Evolutionary conservation across 495 filamentous ascomycete species (phyloP).

Genomic region (Barbatosphaeria neglecta): DNA sequence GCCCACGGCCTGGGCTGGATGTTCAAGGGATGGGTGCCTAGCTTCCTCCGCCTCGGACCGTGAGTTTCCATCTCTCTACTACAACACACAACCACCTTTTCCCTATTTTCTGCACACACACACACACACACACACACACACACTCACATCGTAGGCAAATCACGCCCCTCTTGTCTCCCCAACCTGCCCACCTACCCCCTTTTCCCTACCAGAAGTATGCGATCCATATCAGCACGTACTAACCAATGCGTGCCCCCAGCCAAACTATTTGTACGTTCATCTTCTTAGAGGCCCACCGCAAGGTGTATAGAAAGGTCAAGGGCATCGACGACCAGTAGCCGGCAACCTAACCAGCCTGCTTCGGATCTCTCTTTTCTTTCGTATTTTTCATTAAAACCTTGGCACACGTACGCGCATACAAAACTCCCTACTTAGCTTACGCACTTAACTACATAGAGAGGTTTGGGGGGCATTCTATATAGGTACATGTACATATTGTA

Average conservation of each 20-base stretch:
- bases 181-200: neutral
- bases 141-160: too few species aligned
- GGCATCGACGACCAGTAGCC: constrained; percentile 33
- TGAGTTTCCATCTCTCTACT: constrained; percentile 17
- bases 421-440: too few species aligned
- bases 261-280: constrained; percentile 94
- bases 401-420: too few species aligned
- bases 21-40: constrained; percentile 96
- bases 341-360: too few species aligned
- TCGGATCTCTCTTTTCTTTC: neutral
- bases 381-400: neutral
- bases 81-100: too few species aligned
- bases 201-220: too few species aligned
- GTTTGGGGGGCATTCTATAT: too few species aligned
- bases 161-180: too few species aligned
- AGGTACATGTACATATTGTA: neutral
- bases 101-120: neutral
- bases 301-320: constrained; percentile 44
- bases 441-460: too few species aligned
- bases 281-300: constrained; percentile 87
- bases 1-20: constrained; percentile 80
- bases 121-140: too few species aligned
- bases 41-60: constrained; percentile 79
- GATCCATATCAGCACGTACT: neutral
- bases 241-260: constrained; percentile 8